Conservation (phyloP, 1,139 yeast genomes). For the Debaryomycetaceae sp. region DNA sequence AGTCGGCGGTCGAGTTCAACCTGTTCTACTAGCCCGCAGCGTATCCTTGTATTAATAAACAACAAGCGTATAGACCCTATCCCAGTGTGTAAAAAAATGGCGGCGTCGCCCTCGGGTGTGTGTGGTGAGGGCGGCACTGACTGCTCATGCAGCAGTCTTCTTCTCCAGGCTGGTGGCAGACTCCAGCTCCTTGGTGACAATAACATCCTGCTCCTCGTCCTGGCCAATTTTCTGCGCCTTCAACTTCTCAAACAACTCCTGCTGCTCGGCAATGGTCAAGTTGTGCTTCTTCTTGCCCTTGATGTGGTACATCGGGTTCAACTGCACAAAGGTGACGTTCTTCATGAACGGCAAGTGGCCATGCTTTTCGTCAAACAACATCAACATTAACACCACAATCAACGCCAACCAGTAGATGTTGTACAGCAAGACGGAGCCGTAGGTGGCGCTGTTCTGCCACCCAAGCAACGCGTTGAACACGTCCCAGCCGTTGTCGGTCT, state of each 20-base stretch:
- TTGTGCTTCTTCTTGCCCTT: conserved; percentile 65
- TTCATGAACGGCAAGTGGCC: conserved; percentile 41
- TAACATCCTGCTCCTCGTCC: conserved; percentile 17
- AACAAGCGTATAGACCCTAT: too few relatives aligned
- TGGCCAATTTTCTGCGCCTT: conserved; percentile 21
- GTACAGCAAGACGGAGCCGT: conserved; percentile 81
- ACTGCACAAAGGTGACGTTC: conserved; percentile 45
- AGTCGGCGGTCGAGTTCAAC: conserved; percentile 32
- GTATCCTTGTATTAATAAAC: too few relatives aligned
- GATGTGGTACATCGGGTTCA: conserved; percentile 71
- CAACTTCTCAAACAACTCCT: conserved; percentile 47
- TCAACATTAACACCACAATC: conserved; percentile 48
- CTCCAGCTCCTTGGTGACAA: conserved; percentile 3
- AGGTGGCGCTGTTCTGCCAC: conserved; percentile 90
- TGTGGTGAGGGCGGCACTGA: too few relatives aligned
- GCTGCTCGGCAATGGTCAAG: conserved; percentile 48
- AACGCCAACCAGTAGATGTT: conserved; percentile 76
- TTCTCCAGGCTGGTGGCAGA: conserved; percentile 3
- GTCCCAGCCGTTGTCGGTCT: conserved; percentile 88
- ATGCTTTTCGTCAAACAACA: conserved; percentile 68
- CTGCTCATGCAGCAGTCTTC: conserved; percentile 1
- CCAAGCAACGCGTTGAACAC: conserved; percentile 82
- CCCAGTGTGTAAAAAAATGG: too few relatives aligned
- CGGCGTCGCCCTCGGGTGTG: too few relatives aligned
- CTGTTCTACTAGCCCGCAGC: conserved; percentile 14